phyloP scores from a whole-genome alignment of 2,329 filamentous ascomycete genomes.

The Fusarium sp. region DNA sequence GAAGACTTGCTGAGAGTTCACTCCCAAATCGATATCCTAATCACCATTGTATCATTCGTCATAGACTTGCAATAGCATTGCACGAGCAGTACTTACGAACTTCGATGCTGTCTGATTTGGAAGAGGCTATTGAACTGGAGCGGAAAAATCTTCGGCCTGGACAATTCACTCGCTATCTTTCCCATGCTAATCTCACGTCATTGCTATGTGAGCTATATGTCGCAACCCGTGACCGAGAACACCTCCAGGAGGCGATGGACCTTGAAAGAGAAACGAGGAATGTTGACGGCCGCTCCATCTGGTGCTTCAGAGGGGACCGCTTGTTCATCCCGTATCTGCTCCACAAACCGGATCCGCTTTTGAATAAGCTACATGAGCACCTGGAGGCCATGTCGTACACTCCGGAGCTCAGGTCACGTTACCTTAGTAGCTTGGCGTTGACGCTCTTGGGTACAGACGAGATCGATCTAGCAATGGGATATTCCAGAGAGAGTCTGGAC shows the following conservation, averaged over 20 bases:
- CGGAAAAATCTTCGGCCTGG: neutral
- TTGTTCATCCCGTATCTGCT: neutral
- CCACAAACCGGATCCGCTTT: neutral
- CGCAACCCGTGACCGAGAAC: fast-evolving
- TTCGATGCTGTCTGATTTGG: fast-evolving
- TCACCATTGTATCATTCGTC: neutral
- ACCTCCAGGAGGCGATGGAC: neutral
- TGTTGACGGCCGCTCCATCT: neutral
- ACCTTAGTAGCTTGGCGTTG: neutral
- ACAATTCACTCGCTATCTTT: neutral
- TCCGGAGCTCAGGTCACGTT: fast-evolving
- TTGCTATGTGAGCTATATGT: neutral
- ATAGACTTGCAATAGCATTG: neutral
- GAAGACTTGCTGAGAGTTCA: neutral
- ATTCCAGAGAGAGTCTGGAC: neutral
- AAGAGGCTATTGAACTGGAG: neutral
- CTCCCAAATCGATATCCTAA: neutral
- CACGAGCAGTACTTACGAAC: neutral
- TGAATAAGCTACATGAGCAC: neutral
- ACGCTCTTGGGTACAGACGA: neutral
- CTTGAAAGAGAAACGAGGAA: neutral
- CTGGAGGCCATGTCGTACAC: fast-evolving
- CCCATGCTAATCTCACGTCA: neutral
- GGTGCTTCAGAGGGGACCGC: neutral
- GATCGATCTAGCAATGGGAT: neutral